These are phyloP conservation scores for Sicyos edulis DNA, from an alignment of 306 rosid species.

Conservation along the genomic window DNA sequence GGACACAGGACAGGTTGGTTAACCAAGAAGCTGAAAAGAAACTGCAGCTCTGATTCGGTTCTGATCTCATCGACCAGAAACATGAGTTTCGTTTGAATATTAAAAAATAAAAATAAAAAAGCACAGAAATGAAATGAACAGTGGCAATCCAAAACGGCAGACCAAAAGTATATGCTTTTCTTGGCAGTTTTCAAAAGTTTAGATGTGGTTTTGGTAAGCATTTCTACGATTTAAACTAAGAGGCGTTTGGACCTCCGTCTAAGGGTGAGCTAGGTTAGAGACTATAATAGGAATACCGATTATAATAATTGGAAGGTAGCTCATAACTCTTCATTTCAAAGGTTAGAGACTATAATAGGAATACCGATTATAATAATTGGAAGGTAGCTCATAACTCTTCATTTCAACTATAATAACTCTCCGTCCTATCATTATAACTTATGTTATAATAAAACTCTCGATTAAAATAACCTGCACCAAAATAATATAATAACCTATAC, in stretches of 20 bases:
- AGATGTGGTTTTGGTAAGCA: background rate
- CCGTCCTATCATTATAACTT: too few relatives aligned
- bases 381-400: too few relatives aligned
- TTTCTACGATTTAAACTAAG: background rate
- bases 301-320: too few relatives aligned
- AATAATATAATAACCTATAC: background rate
- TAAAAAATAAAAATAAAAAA: background rate
- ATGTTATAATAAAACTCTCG: too few relatives aligned
- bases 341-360: too few relatives aligned
- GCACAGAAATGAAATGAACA: background rate
- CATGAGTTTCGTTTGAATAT: background rate
- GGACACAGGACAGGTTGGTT: slow-evolving; percentile 8
- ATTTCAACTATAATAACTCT: too few relatives aligned
- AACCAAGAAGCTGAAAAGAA: slow-evolving; percentile 10
- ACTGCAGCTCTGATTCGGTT: slow-evolving; percentile 7
- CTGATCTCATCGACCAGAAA: slow-evolving; percentile 4
- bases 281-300: too few relatives aligned
- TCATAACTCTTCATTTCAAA: too few relatives aligned
- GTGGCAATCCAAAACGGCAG: background rate
- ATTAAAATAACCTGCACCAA: too few relatives aligned
- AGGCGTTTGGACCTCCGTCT: background rate
- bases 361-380: too few relatives aligned
- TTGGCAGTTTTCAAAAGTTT: background rate
- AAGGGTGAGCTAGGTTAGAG: background rate
- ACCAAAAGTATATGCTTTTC: background rate